Evolutionary conservation across 495 filamentous ascomycete species (phyloP).

Genomic region (Extremus antarcticus): DNA sequence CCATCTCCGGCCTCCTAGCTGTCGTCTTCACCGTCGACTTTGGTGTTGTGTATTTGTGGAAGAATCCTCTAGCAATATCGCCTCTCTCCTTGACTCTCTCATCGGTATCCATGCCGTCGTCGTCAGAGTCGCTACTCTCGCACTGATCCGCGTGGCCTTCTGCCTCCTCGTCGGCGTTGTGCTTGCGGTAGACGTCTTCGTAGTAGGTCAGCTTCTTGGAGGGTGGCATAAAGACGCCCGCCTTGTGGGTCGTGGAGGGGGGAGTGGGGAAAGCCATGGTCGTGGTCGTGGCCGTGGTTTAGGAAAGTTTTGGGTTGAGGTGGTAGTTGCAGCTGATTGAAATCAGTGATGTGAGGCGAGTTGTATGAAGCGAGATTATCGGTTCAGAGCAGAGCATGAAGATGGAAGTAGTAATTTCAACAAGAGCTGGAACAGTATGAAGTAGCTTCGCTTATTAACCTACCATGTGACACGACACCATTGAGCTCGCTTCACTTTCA

Average conservation of each 20-base stretch:
- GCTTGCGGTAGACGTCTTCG: conserved; percentile 9
- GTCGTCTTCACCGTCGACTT: neutral
- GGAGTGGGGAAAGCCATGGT: neutral
- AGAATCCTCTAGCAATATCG: neutral
- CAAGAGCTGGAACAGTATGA: too few relatives aligned
- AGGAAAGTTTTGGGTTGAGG: too few relatives aligned
- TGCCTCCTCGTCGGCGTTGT: conserved; percentile 4
- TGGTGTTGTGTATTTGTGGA: neutral
- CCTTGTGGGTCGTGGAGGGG: neutral
- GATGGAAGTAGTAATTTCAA: too few relatives aligned
- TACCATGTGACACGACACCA: too few relatives aligned
- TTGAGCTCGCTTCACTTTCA: too few relatives aligned
- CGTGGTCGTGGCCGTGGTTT: too few relatives aligned
- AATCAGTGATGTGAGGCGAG: too few relatives aligned
- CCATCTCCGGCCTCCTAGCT: too few relatives aligned
- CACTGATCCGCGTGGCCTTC: conserved; percentile 1
- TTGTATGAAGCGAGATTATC: too few relatives aligned
- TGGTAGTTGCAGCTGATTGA: too few relatives aligned
- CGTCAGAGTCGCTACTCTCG: neutral
- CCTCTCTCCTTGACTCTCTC: neutral
- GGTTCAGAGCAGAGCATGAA: too few relatives aligned
- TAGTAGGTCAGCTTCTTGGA: neutral
- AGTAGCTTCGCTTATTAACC: too few relatives aligned
- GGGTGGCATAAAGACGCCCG: neutral
- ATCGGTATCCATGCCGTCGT: neutral